Conservation (phyloP, 345 rosid genomes). For the Salix dunnii region DNA sequence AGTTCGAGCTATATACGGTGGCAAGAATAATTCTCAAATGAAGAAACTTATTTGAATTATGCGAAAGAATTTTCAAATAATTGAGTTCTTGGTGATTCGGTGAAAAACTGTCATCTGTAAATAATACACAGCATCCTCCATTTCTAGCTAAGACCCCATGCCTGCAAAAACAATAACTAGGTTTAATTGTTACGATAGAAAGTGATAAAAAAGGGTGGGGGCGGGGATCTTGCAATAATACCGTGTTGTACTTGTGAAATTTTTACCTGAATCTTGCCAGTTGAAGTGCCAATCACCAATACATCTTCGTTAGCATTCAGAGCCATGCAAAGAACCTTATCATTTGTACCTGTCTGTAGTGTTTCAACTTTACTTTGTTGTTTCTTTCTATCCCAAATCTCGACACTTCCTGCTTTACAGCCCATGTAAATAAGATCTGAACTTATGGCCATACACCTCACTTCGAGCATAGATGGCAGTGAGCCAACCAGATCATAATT, state of each 20-base stretch:
- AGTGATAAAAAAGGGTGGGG: background rate
- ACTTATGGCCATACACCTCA: constrained; percentile 47
- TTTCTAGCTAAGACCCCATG: constrained; percentile 54
- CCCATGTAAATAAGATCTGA: constrained; percentile 61
- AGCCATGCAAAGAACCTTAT: constrained; percentile 47
- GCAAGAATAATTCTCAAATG: too few species aligned
- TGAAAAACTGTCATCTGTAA: background rate
- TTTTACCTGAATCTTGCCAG: constrained; percentile 59
- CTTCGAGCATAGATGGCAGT: constrained; percentile 39
- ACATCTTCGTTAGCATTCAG: constrained; percentile 51
- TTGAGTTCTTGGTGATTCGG: background rate
- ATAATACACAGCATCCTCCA: constrained; percentile 3
- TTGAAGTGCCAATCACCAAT: constrained; percentile 57
- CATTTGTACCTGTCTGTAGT: constrained; percentile 38
- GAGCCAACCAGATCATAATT: constrained; percentile 44
- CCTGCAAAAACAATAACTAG: constrained; percentile 35
- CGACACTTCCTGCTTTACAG: constrained; percentile 54
- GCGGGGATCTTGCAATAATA: too few species aligned
- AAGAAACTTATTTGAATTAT: too few species aligned
- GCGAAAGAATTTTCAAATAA: background rate
- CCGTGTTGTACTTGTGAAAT: too few species aligned
- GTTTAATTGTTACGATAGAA: background rate
- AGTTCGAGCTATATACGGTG: too few species aligned
- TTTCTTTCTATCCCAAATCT: constrained; percentile 62
- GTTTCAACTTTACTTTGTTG: constrained; percentile 42